Evolutionary conservation across 2,329 filamentous ascomycete genomes (phyloP), one percentile per base, ranked within the genome.

Genomic region (Trichocomaceae sp.): DNA sequence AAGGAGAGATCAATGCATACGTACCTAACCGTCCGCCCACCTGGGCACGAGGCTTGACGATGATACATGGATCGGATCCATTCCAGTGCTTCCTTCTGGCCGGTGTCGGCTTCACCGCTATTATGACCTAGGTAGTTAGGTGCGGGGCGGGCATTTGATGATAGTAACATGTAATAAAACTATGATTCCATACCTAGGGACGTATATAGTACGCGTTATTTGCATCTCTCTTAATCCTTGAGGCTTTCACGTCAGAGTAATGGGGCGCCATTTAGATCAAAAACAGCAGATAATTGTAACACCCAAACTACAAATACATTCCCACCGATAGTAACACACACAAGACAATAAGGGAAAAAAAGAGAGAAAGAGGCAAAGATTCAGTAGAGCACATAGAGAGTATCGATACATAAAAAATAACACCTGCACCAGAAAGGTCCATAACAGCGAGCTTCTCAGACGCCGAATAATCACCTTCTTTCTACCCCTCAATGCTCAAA

Each of bases 291-390:
- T 17, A 42, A 42, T 42, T 42, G 7, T 20, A 42, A 42, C 39
- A 47, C 35, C 52, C 22, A 49, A 37, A 26, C 31, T 56, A 56
- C 50, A 56, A 56, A 52, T 56, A 56, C 54, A 56, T 23, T 49
- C 37, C 52, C 44, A 41, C 45, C 19, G 20, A 17, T 42, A 22
- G 20, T 45, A 47, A 37, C n/a, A 52, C 47, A 26, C n/a, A 52
- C 47, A 26, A 41, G 20, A 47, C 20, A 46, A 35, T 47, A 29
- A 23, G 39, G 23, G 12, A 26, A 17, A 20, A 10, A 41, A 4
- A 23, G 33, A 39, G 9, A 42, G 17, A 20, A 12, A 17, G 17
- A 20, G 19, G 17, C 39, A 42, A 3, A 42, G 19, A 17, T 42
- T n/a, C 39, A 42, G 39, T n/a, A 10, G 39, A 17, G 39, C 17